Evolutionary conservation across 305 asterid genomes (phyloP), one percentile per base, ranked within the genome.

Genomic region (Fraxinus dipetala): DNA sequence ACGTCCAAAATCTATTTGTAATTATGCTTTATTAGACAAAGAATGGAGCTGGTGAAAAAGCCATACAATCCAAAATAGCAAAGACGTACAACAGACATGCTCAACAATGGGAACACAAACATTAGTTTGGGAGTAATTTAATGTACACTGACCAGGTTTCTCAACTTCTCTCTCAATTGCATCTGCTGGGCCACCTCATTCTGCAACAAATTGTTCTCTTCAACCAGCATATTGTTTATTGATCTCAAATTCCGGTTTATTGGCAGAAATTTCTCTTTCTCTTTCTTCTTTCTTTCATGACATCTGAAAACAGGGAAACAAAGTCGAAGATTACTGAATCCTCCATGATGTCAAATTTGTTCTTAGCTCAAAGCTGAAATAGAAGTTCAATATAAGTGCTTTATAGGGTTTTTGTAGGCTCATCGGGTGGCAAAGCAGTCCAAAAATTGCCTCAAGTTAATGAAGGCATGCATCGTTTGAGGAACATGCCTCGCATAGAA

Each of bases 161-260:
- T 63, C 65, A 81, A 45, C 70, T 26, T 76, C 18, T 59, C 79
- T 7, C 56, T 84, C 13, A 32, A 65, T 9, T 74, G 73, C 40
- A 80, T 70, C 72, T 72, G 11, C 54, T 78, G 75, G 9, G n/a
- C 30, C 22, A 83, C 76, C 54, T 38, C 77, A 43, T 56, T 78
- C 83, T 72, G 54, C 32, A 83, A 54, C 18, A 24, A 34, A 20
- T 54, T 56, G 63, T 83, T 78, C 76, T 78, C 85, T n/a, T 78
- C 79, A 48, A 45, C 63, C 79, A 83, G 70, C 34, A 83, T 28
- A 26, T 72, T 83, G 65, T 83, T 84, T 72, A 79, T 77, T 32
- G 67, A 76, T 3, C 32, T 48, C 36, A 84, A 63, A 72, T 69
- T 80, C 86, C 79, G 67, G 63, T 36, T 75, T 10, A 70, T 26